A percentile compares a stretch with the other conserved stretches of the same genome.
phyloP scores from a whole-genome alignment of 192 early-diverging fungal genomes.

The Coemansia sp. region DNA sequence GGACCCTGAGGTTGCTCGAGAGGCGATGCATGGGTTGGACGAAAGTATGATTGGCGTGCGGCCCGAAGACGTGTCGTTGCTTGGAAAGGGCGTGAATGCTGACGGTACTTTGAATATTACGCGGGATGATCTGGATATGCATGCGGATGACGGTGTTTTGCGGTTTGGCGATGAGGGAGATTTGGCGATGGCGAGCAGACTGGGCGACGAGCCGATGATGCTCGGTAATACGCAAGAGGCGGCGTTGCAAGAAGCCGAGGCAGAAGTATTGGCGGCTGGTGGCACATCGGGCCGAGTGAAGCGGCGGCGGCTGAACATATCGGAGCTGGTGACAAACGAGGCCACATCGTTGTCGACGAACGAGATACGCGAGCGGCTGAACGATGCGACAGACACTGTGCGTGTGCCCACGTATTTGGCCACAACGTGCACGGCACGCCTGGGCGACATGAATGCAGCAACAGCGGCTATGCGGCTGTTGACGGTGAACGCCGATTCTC shows the following conservation, averaged over 20 bases:
- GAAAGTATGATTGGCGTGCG: constrained; percentile 41
- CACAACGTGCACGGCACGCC: constrained; percentile 20
- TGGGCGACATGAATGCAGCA: constrained; percentile 44
- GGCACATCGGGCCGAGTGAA: constrained; percentile 25
- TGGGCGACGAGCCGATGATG: constrained; percentile 24
- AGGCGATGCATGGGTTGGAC: constrained; percentile 48
- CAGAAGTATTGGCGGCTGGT: constrained; percentile 26
- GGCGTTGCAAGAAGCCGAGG: constrained; percentile 50
- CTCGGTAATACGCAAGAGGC: constrained; percentile 38
- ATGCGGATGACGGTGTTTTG: constrained; percentile 20
- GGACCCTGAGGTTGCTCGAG: constrained; percentile 63
- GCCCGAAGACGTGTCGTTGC: constrained; percentile 39
- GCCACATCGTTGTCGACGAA: constrained; percentile 36
- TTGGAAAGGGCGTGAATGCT: constrained; percentile 25
- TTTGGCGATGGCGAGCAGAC: constrained; percentile 23
- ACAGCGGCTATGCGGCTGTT: constrained; percentile 43
- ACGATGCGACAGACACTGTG: constrained; percentile 42
- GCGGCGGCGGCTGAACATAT: constrained; percentile 45
- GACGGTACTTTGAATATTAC: constrained; percentile 30
- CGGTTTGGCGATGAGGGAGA: constrained; percentile 28
- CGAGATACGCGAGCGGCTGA: constrained; percentile 37
- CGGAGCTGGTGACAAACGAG: constrained; percentile 47
- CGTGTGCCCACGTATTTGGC: constrained; percentile 46
- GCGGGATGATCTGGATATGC: constrained; percentile 27
- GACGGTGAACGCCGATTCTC: constrained; percentile 11